Conservation (phyloP, 495 filamentous ascomycete genomes). For the Emericellopsis terricola region DNA sequence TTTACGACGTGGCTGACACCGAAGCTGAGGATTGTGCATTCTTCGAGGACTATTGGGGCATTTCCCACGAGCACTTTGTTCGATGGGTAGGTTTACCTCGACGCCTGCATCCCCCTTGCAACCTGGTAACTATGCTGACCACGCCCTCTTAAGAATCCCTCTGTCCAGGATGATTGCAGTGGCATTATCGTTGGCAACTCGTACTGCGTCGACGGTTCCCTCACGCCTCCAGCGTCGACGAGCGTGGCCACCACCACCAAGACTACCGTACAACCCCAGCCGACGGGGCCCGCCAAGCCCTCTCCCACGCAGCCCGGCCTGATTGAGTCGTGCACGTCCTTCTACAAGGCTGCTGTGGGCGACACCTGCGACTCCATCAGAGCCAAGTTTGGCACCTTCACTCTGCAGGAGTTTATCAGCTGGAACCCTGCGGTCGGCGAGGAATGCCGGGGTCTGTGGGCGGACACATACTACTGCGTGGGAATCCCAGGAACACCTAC, state of each 20-base stretch:
- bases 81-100: not conserved
- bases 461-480: slow-evolving; percentile 2
- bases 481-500: slow-evolving; percentile 1
- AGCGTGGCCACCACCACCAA: not conserved
- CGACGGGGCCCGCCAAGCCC: no score
- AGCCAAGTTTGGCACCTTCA: slow-evolving; percentile 10
- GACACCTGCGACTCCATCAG: slow-evolving; percentile 25
- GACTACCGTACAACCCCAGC: not conserved
- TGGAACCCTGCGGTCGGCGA: slow-evolving; percentile 14
- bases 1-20: not conserved
- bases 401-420: slow-evolving; percentile 11
- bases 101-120: no score
- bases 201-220: slow-evolving; percentile 4
- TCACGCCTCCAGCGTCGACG: not conserved
- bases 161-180: slow-evolving; percentile 1
- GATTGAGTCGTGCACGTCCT: slow-evolving; percentile 19
- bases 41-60: not conserved
- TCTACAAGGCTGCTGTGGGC: slow-evolving; percentile 19
- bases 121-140: not conserved
- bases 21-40: not conserved
- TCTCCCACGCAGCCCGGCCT: slow-evolving; percentile 11
- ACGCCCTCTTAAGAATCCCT: slow-evolving; percentile 2
- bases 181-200: slow-evolving; percentile 2
- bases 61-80: not conserved
- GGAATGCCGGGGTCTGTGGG: slow-evolving; percentile 5